Evolutionary conservation across 768 basidiomycete species (phyloP).

Genomic region (Dacryopinax spathularia): DNA sequence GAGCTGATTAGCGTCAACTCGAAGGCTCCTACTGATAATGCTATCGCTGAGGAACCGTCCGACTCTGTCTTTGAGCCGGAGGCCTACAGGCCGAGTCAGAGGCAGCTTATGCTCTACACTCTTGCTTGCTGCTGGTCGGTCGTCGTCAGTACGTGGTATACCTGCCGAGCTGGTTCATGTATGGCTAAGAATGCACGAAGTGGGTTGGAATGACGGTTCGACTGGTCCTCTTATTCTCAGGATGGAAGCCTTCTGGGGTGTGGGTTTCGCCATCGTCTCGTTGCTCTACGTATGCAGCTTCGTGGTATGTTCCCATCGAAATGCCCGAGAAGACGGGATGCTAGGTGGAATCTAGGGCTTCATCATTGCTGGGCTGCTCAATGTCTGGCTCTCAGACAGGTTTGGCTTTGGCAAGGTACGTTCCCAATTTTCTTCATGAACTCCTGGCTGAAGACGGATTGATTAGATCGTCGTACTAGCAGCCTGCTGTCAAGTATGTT

Average conservation of each 20-base stretch:
- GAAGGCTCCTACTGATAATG: neutral
- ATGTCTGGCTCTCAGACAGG: neutral
- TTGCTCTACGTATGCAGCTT: neutral
- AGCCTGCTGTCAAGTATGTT: neutral
- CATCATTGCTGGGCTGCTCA: neutral
- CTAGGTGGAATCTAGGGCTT: neutral
- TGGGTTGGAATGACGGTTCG: slow-evolving; percentile 1
- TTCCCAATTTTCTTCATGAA: neutral
- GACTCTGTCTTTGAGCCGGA: neutral
- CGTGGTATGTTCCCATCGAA: neutral
- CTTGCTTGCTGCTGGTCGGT: neutral
- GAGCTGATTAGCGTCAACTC: neutral
- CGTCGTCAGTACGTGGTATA: neutral
- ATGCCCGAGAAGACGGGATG: neutral
- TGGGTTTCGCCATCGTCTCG: neutral
- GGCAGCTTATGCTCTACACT: neutral
- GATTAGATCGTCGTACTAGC: neutral
- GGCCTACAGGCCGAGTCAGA: neutral
- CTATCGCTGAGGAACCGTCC: neutral
- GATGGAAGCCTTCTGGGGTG: neutral
- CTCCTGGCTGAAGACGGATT: neutral
- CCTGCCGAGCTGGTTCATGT: too few relatives aligned
- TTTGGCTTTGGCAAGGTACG: slow-evolving; percentile 1
- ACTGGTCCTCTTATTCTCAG: neutral
- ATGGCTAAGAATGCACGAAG: neutral